A percentile compares a stretch with the other conserved stretches of the same genome.
These are phyloP conservation scores for Phytopythium kandeliae DNA, from an alignment of 352 stramenopile species.

Conservation along the genomic window DNA sequence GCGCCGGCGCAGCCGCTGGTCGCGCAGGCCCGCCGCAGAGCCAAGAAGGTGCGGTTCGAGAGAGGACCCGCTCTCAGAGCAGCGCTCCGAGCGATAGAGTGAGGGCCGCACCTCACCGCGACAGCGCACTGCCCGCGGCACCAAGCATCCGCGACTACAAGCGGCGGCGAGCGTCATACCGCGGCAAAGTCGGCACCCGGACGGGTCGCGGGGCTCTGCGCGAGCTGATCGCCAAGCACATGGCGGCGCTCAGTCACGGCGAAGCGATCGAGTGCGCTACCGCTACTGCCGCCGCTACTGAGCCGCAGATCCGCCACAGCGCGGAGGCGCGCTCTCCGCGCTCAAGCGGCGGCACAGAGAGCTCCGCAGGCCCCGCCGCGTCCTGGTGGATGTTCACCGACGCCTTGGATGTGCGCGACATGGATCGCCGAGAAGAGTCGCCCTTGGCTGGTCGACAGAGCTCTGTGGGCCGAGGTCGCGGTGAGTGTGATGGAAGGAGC, in stretches of 20 bases:
- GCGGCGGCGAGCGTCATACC: constrained; percentile 51
- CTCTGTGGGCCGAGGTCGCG: background rate
- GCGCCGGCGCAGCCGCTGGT: no score
- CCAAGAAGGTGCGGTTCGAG: no score
- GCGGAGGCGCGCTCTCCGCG: background rate
- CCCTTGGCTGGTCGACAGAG: no score
- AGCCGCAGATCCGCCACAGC: background rate
- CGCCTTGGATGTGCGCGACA: constrained; percentile 14
- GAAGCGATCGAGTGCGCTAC: background rate
- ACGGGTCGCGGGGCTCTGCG: constrained; percentile 35
- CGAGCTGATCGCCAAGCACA: constrained; percentile 62
- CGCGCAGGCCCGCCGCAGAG: no score
- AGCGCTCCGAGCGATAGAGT: no score
- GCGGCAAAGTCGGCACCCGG: constrained; percentile 33
- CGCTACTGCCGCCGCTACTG: no score
- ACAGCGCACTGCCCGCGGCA: no score
- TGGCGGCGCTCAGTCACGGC: constrained; percentile 44
- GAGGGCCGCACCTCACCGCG: no score
- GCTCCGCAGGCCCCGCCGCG: no score
- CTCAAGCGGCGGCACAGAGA: no score
- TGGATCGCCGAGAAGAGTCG: constrained; percentile 7
- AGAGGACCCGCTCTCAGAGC: no score
- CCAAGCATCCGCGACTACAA: constrained; percentile 47
- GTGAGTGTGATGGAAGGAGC: no score
- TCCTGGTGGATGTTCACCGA: constrained; percentile 6